Evolutionary conservation across 768 basidiomycete genomes (phyloP).

Genomic region (Termitomyces sp.): DNA sequence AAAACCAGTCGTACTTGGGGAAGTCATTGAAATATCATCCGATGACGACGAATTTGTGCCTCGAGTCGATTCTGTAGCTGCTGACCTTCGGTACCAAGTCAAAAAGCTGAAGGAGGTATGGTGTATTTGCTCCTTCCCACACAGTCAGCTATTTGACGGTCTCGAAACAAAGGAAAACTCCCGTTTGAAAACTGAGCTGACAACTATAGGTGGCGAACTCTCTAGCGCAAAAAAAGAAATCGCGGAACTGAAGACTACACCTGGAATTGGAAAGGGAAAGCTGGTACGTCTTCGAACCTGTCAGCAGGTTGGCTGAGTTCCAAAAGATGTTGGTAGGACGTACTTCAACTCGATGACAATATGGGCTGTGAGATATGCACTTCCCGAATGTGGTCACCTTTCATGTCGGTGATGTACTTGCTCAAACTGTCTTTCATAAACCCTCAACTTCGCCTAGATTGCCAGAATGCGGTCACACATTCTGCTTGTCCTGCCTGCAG

Average conservation of each 20-base stretch:
- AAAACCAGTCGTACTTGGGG: constrained; percentile 20
- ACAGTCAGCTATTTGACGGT: neutral
- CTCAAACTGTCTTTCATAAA: neutral
- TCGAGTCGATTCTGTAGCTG: constrained; percentile 18
- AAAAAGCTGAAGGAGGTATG: constrained; percentile 43
- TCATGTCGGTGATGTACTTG: constrained; percentile 42
- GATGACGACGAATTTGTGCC: constrained; percentile 39
- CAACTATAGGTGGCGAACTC: constrained; percentile 21
- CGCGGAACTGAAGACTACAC: constrained; percentile 21
- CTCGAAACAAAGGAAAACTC: constrained; percentile 27
- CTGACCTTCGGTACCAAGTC: constrained; percentile 37
- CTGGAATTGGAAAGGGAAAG: constrained; percentile 26
- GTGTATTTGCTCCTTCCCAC: neutral
- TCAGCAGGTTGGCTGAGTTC: constrained; percentile 1
- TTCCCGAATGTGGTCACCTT: constrained; percentile 62
- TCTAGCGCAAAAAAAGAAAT: constrained; percentile 24
- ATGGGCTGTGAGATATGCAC: constrained; percentile 66
- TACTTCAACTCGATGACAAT: constrained; percentile 47
- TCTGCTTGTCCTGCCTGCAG: constrained; percentile 59
- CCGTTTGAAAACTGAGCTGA: constrained; percentile 28
- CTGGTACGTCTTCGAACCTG: constrained; percentile 25
- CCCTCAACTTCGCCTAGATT: constrained; percentile 36
- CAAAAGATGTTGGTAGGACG: constrained; percentile 28
- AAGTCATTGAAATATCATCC: constrained; percentile 58
- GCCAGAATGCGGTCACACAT: constrained; percentile 66